Conservation (phyloP, 108 stramenopile genomes). For the Seminavis robusta region DNA sequence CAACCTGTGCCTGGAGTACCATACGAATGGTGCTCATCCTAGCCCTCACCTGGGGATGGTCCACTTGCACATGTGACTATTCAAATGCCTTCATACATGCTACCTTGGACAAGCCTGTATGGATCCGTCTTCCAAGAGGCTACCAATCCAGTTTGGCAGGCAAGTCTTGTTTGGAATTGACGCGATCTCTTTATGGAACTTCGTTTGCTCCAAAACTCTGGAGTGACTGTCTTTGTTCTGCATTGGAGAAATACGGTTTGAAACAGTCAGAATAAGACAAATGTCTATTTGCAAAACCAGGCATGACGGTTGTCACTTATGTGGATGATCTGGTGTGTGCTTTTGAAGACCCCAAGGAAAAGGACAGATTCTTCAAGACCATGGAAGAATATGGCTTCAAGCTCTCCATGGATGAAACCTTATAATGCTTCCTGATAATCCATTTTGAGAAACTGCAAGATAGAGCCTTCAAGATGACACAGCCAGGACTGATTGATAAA, state of each 20-base stretch:
- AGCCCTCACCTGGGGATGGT: slow-evolving; percentile 5
- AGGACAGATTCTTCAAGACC: neutral
- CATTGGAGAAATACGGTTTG: slow-evolving; percentile 10
- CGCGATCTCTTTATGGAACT: slow-evolving; percentile 6
- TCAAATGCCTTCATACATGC: slow-evolving; percentile 29
- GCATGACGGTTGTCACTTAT: slow-evolving; percentile 30
- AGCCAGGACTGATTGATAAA: slow-evolving; percentile 40
- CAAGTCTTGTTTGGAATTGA: slow-evolving; percentile 1
- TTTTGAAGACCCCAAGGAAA: neutral
- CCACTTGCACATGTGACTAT: slow-evolving; percentile 7
- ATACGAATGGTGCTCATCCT: slow-evolving; percentile 22
- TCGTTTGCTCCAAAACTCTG: slow-evolving; percentile 25
- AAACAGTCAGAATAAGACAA: slow-evolving; percentile 24
- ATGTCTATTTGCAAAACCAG: slow-evolving; percentile 29
- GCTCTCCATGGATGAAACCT: neutral
- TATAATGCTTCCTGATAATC: neutral
- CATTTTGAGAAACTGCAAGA: neutral
- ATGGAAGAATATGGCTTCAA: neutral
- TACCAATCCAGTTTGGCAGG: neutral
- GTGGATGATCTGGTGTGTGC: slow-evolving; percentile 33
- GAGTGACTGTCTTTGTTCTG: slow-evolving; percentile 8
- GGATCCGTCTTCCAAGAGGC: slow-evolving; percentile 18
- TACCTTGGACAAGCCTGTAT: slow-evolving; percentile 11
- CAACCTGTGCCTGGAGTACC: slow-evolving; percentile 41
- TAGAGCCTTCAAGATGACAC: slow-evolving; percentile 15